These are phyloP conservation scores for Pseudogymnoascus sp. DNA, from an alignment of 2,329 filamentous ascomycete genomes.

Conservation along the genomic window DNA sequence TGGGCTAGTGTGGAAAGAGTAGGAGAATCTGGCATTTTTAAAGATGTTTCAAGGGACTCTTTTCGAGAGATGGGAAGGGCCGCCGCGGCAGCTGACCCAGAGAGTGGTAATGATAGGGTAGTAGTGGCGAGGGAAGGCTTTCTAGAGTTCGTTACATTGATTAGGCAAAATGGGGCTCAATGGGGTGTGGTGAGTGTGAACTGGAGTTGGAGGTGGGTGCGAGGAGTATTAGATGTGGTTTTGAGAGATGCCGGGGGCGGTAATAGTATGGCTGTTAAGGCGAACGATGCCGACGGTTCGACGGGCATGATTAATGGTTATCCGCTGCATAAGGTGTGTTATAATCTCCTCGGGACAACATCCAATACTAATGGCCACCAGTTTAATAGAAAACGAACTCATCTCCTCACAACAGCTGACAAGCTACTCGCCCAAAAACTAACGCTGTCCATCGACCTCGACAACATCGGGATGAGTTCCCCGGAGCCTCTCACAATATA, in stretches of 20 bases:
- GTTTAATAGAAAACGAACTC: background rate
- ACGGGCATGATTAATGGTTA: background rate
- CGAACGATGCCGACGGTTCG: background rate
- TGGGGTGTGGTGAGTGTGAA: constrained; percentile 7
- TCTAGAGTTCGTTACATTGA: background rate
- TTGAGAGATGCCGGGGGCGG: background rate
- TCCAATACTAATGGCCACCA: constrained; percentile 14
- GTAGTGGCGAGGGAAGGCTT: background rate
- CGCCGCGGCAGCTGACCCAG: constrained; percentile 10
- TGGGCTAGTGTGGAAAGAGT: constrained; percentile 20
- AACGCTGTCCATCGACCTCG: constrained; percentile 8
- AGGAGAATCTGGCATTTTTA: constrained; percentile 21
- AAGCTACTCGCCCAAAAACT: constrained; percentile 20
- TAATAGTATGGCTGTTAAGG: background rate
- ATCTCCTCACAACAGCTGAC: constrained; percentile 18
- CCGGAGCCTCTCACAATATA: constrained; percentile 16
- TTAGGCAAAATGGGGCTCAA: background rate
- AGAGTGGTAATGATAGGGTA: background rate
- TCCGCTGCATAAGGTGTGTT: background rate
- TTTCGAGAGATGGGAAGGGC: constrained; percentile 16
- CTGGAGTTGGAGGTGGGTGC: constrained; percentile 19
- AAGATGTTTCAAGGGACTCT: constrained; percentile 14
- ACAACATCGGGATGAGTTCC: background rate
- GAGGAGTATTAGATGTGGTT: constrained; percentile 12
- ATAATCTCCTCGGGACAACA: constrained; percentile 13